These are phyloP conservation scores for Linum trigynum DNA, from an alignment of 345 rosid species.

Conservation along the genomic window DNA sequence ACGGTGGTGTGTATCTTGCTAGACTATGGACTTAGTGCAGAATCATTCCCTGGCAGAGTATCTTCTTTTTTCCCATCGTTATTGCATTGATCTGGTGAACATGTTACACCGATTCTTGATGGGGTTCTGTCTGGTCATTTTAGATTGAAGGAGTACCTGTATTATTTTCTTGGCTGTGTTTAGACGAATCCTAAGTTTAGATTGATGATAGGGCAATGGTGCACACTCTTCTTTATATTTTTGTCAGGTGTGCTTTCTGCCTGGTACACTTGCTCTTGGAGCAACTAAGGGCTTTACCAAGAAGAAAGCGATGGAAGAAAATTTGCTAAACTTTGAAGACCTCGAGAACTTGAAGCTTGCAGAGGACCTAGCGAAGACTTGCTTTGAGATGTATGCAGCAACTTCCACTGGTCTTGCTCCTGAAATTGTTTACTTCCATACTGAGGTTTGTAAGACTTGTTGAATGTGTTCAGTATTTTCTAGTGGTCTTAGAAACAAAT, in stretches of 20 bases:
- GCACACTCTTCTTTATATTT: background rate
- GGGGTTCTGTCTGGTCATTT: background rate
- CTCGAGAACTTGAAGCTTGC: slow-evolving; percentile 90
- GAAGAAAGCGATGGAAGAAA: slow-evolving; percentile 64
- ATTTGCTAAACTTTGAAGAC: slow-evolving; percentile 78
- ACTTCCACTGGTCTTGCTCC: slow-evolving; percentile 98
- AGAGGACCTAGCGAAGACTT: slow-evolving; percentile 80
- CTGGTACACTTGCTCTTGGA: slow-evolving; percentile 94
- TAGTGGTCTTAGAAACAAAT: slow-evolving; percentile 2
- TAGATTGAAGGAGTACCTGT: too few relatives aligned
- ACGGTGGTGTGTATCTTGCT: too few relatives aligned
- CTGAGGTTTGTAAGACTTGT: slow-evolving; percentile 41
- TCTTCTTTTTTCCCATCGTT: too few relatives aligned
- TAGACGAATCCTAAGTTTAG: background rate
- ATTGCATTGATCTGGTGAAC: background rate
- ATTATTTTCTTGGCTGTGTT: background rate
- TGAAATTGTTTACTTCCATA: slow-evolving; percentile 93
- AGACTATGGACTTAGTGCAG: too few relatives aligned
- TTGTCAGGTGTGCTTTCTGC: slow-evolving; percentile 83
- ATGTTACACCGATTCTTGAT: background rate
- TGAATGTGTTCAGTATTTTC: background rate
- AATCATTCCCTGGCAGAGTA: too few relatives aligned
- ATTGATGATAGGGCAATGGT: background rate
- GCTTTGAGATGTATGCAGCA: slow-evolving; percentile 89
- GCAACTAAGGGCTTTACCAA: slow-evolving; percentile 85